phyloP scores from a whole-genome alignment of 2,329 filamentous ascomycete genomes.

The Phialophora tarda region DNA sequence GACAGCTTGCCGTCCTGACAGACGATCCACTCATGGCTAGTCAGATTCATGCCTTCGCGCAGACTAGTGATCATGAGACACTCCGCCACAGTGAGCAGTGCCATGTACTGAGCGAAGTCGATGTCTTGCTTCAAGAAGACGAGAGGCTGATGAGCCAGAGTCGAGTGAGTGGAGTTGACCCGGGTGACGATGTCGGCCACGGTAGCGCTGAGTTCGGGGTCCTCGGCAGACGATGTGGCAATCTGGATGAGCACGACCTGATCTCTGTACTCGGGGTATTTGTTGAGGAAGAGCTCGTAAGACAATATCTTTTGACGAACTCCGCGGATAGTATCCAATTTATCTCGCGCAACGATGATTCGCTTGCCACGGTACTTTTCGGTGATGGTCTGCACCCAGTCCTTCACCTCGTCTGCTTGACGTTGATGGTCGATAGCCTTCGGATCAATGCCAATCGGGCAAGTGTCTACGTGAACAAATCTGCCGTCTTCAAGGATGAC shows the following conservation, averaged over 20 bases:
- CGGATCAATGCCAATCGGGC: slow-evolving; percentile 91
- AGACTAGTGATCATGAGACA: slow-evolving; percentile 93
- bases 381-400: slow-evolving; percentile 79
- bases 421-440: slow-evolving; percentile 74
- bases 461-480: slow-evolving; percentile 84
- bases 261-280: slow-evolving; percentile 87
- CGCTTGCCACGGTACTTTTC: slow-evolving; percentile 87
- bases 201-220: slow-evolving; percentile 82
- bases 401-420: slow-evolving; percentile 71
- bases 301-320: slow-evolving; percentile 92
- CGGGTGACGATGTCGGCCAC: slow-evolving; percentile 93
- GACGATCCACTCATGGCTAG: slow-evolving; percentile 89
- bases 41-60: slow-evolving; percentile 96
- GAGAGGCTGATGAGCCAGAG: slow-evolving; percentile 86
- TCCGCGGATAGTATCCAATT: slow-evolving; percentile 89
- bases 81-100: slow-evolving; percentile 85
- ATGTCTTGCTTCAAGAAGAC: slow-evolving; percentile 96
- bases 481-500: slow-evolving; percentile 83
- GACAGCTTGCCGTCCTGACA: slow-evolving; percentile 82
- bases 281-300: slow-evolving; percentile 92
- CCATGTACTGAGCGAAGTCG: slow-evolving; percentile 89
- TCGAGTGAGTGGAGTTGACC: slow-evolving; percentile 90
- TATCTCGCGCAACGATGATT: slow-evolving; percentile 90
- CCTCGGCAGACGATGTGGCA: slow-evolving; percentile 86
- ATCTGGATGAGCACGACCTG: slow-evolving; percentile 92